Conservation (phyloP, 164 flowering plant species). For the Brasenia schreberi region DNA sequence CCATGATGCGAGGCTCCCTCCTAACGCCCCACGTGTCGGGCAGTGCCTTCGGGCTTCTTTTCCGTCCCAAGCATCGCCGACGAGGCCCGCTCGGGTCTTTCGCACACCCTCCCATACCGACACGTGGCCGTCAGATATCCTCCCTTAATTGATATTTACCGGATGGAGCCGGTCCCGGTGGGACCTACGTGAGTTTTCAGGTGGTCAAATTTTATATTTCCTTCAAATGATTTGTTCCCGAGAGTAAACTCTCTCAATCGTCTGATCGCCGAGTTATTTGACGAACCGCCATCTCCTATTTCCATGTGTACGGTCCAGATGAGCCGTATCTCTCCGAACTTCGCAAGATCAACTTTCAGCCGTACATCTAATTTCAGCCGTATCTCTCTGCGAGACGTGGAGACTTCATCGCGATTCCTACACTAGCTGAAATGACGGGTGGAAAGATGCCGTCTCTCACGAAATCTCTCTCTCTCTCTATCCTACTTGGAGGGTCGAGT, state of each 20-base stretch:
- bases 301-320: background rate
- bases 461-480: background rate
- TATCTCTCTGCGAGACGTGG: constrained; percentile 14
- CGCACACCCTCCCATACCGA: background rate
- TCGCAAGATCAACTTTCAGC: background rate
- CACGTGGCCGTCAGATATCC: background rate
- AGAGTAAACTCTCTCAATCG: background rate
- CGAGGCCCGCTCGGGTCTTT: background rate
- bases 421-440: background rate
- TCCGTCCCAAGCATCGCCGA: background rate
- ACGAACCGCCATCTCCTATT: background rate
- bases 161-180: background rate
- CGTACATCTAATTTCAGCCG: background rate
- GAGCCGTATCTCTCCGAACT: background rate
- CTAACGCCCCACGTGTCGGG: background rate
- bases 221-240: too few species aligned
- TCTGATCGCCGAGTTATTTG: background rate
- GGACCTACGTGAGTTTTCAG: too few species aligned
- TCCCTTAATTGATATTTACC: background rate
- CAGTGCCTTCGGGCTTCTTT: background rate
- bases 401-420: background rate
- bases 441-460: background rate
- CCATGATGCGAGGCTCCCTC: background rate
- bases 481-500: background rate
- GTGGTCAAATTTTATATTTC: too few species aligned